Evolutionary conservation across 2,329 filamentous ascomycete species (phyloP).

Genomic region (Clarireedia homoeocarpa): DNA sequence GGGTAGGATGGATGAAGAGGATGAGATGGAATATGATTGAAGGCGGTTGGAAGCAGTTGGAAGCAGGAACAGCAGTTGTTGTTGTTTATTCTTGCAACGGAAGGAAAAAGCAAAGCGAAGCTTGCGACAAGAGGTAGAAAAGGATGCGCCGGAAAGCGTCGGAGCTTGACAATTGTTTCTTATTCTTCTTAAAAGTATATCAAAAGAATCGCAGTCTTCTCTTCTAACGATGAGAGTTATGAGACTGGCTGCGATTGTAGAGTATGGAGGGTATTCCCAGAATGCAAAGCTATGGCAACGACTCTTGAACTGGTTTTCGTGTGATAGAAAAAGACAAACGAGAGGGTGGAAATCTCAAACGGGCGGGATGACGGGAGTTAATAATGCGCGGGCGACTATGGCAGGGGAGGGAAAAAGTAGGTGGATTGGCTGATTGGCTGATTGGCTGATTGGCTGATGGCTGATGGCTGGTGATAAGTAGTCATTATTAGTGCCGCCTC

Average conservation of each 20-base stretch:
- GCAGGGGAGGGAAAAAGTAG: not conserved
- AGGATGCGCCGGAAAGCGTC: slow-evolving; percentile 21
- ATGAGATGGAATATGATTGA: not conserved
- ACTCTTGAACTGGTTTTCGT: not conserved
- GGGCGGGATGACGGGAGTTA: slow-evolving; percentile 5
- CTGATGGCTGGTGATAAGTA: not conserved
- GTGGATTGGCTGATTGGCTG: not conserved
- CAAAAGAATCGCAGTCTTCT: not conserved
- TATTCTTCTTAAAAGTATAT: not conserved
- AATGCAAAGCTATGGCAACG: not conserved
- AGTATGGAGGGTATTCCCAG: not conserved
- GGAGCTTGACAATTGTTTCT: slow-evolving; percentile 3
- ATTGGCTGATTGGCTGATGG: not conserved
- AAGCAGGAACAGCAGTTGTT: not conserved
- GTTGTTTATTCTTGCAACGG: not conserved
- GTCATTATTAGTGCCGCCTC: not conserved
- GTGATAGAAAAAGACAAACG: slow-evolving; percentile 5
- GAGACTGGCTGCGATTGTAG: not conserved
- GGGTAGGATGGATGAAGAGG: not conserved
- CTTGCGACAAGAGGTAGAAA: not conserved
- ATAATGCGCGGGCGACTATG: not conserved
- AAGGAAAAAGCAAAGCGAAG: slow-evolving; percentile 11
- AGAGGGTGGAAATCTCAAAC: slow-evolving; percentile 5
- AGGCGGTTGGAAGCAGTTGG: not conserved
- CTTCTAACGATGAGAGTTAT: not conserved